Evolutionary conservation across 1,139 yeast genomes (phyloP).

Genomic region (Geotrichum bryndzae): DNA sequence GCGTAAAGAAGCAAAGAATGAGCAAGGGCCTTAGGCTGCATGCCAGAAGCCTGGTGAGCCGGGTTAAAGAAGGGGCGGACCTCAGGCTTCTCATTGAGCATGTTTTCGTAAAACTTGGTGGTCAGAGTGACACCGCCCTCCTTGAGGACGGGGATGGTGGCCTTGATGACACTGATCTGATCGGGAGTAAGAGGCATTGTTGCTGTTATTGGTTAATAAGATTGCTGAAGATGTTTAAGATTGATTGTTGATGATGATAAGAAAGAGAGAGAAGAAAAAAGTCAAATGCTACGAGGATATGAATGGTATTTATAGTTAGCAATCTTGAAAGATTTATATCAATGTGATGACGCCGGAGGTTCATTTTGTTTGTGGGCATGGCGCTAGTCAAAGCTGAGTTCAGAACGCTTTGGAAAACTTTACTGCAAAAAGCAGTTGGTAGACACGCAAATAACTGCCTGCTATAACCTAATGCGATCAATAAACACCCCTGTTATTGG

Average conservation of each 20-base stretch:
- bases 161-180: conserved; percentile 43
- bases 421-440: too few species aligned
- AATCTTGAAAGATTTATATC: background rate
- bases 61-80: conserved; percentile 56
- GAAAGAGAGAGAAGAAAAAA: background rate
- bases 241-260: background rate
- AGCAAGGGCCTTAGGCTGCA: conserved; percentile 63
- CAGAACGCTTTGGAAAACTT: too few species aligned
- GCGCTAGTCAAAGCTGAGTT: too few species aligned
- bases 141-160: conserved; percentile 56
- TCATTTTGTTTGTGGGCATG: too few species aligned
- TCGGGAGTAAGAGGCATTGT: conserved; percentile 24
- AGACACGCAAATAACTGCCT: too few species aligned
- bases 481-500: too few species aligned
- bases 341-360: background rate
- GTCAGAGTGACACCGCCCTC: conserved; percentile 53
- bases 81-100: conserved; percentile 50
- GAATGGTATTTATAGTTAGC: background rate
- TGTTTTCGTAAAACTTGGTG: conserved; percentile 47
- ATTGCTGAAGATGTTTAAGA: background rate
- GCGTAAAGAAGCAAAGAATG: conserved; percentile 59
- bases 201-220: background rate
- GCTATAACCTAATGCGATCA: too few species aligned
- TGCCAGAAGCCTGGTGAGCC: conserved; percentile 49
- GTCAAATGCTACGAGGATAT: background rate